Conservation (phyloP, 2,329 filamentous ascomycete species). For the Pseudogymnoascus sp. region DNA sequence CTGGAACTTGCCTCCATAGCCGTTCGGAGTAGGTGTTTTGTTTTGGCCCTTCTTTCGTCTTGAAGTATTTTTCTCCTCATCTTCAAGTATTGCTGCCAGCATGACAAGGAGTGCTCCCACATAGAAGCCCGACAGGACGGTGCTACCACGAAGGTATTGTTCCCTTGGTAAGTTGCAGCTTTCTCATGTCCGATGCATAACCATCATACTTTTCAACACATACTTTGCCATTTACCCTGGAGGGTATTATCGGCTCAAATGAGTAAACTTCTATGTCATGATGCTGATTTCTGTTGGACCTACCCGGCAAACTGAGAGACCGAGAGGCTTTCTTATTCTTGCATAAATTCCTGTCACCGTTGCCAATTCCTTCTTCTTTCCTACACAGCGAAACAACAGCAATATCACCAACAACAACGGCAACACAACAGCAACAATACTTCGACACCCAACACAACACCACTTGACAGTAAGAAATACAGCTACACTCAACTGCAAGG, state of each 20-base stretch:
- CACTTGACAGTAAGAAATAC: not conserved
- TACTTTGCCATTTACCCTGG: not conserved
- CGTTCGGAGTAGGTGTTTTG: not conserved
- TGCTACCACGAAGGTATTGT: not conserved
- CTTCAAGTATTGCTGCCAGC: not conserved
- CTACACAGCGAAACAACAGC: not conserved
- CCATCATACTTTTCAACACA: not conserved
- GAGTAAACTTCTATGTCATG: not conserved
- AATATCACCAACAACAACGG: not conserved
- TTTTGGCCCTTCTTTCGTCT: not conserved
- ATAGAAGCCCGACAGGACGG: not conserved
- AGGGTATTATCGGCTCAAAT: not conserved
- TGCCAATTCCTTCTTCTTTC: not conserved
- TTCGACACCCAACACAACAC: not conserved
- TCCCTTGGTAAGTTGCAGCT: not conserved
- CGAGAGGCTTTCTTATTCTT: not conserved
- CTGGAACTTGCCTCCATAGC: not conserved
- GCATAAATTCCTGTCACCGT: constrained; percentile 5
- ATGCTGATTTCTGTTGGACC: not conserved
- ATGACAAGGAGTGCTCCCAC: too few species aligned
- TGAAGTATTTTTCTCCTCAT: not conserved
- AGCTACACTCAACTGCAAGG: not conserved
- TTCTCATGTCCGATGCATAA: not conserved
- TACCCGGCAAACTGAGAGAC: not conserved
- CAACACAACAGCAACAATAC: not conserved